Conservation (phyloP, 139 green algal species). For the Chlorella sp. region DNA sequence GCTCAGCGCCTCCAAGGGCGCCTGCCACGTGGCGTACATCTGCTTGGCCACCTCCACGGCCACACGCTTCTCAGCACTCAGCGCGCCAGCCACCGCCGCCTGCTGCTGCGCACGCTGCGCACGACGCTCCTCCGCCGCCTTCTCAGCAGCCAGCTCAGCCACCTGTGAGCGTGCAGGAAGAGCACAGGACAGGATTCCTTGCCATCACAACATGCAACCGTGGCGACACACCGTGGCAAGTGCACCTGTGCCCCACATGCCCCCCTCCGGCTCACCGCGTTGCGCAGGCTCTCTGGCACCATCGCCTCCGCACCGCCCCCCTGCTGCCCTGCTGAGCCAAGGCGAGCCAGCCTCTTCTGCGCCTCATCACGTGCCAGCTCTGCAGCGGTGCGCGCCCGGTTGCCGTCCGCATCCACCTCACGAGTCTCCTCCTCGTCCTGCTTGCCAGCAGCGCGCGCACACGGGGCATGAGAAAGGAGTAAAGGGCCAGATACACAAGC, state of each 20-base stretch:
- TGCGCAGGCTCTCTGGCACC: not conserved
- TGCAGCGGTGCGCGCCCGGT: conserved; percentile 47
- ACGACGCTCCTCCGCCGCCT: not conserved
- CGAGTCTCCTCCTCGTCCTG: conserved; percentile 45
- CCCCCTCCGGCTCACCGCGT: no score
- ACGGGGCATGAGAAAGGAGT: no score
- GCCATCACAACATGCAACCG: no score
- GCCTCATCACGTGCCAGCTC: conserved; percentile 58
- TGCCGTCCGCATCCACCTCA: conserved; percentile 48
- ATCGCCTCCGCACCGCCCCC: not conserved
- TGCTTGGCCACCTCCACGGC: conserved; percentile 53
- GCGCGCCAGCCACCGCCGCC: conserved; percentile 18
- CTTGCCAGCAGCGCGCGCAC: no score
- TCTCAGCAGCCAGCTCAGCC: conserved; percentile 1
- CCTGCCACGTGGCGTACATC: conserved; percentile 50
- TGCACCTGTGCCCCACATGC: no score
- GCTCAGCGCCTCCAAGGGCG: conserved; percentile 54
- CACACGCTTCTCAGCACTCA: conserved; percentile 46
- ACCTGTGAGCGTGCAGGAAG: not conserved
- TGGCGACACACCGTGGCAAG: no score
- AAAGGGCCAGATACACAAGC: not conserved
- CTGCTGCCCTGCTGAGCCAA: conserved; percentile 11
- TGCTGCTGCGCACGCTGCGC: not conserved
- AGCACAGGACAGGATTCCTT: no score
- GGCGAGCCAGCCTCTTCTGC: conserved; percentile 13